Conservation (phyloP, 108 stramenopile species). For the Bacterosira constricta region DNA sequence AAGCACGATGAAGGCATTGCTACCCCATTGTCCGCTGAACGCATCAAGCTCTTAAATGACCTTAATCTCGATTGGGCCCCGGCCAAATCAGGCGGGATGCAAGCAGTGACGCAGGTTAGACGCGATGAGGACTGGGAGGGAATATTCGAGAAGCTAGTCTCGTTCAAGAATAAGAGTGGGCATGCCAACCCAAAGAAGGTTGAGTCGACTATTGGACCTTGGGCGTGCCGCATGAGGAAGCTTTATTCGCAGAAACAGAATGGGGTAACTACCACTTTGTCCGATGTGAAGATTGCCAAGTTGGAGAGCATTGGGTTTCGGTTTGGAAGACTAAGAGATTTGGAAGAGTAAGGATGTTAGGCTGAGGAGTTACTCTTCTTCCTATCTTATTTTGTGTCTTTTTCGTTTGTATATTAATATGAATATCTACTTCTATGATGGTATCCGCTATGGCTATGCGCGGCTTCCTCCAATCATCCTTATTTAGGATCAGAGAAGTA, state of each 20-base stretch:
- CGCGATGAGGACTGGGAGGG: not conserved
- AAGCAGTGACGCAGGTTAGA: not conserved
- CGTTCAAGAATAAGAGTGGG: not conserved
- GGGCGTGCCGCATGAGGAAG: not conserved
- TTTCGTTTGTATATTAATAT: too few relatives aligned
- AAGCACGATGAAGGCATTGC: conserved; percentile 12
- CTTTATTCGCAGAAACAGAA: not conserved
- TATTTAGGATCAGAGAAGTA: too few relatives aligned
- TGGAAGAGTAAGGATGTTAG: too few relatives aligned
- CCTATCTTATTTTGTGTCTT: too few relatives aligned
- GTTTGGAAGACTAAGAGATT: not conserved
- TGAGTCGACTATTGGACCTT: not conserved
- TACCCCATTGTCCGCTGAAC: conserved; percentile 51
- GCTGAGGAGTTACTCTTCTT: too few relatives aligned
- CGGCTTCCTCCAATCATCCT: too few relatives aligned
- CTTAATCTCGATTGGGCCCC: conserved; percentile 67
- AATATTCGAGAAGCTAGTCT: not conserved
- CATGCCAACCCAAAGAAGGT: not conserved
- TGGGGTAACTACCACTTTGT: not conserved
- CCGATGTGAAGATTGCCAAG: conserved; percentile 1
- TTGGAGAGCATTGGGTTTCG: not conserved
- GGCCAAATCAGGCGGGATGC: conserved; percentile 3
- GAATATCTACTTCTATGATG: too few relatives aligned
- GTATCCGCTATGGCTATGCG: too few relatives aligned
- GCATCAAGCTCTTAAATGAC: conserved; percentile 65